Evolutionary conservation across 2,329 filamentous ascomycete species (phyloP).

Genomic region (Exophiala sideris): DNA sequence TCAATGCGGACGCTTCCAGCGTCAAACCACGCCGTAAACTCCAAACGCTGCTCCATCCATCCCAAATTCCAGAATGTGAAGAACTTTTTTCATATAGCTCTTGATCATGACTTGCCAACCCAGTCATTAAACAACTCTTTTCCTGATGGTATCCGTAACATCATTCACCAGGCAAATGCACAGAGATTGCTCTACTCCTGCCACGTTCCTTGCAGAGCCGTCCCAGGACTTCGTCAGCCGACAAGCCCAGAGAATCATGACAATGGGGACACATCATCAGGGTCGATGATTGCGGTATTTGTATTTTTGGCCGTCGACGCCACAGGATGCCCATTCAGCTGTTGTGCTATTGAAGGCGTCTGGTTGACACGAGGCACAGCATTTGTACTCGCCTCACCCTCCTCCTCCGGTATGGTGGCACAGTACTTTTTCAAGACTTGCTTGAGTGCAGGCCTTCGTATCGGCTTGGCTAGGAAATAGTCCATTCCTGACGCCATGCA

Average conservation of each 20-base stretch:
- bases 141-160: background rate
- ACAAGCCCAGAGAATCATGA: conserved; percentile 8
- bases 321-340: background rate
- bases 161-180: background rate
- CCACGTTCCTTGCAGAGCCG: background rate
- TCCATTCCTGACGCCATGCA: conserved; percentile 90
- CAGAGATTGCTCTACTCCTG: background rate
- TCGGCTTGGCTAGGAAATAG: conserved; percentile 74
- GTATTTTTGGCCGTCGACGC: background rate
- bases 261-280: conserved; percentile 19
- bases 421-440: conserved; percentile 79
- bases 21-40: no score
- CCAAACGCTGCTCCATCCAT: no score
- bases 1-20: no score
- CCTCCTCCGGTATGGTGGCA: conserved; percentile 74
- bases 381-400: conserved; percentile 35
- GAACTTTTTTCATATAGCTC: no score
- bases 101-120: no score
- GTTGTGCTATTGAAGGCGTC: background rate
- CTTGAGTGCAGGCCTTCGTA: conserved; percentile 78
- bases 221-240: background rate
- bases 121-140: background rate
- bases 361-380: conserved; percentile 6
- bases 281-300: conserved; percentile 4
- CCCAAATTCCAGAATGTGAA: no score